These are phyloP conservation scores for Yarrowia porcina DNA, from an alignment of 805 yeast genomes.

Conservation along the genomic window DNA sequence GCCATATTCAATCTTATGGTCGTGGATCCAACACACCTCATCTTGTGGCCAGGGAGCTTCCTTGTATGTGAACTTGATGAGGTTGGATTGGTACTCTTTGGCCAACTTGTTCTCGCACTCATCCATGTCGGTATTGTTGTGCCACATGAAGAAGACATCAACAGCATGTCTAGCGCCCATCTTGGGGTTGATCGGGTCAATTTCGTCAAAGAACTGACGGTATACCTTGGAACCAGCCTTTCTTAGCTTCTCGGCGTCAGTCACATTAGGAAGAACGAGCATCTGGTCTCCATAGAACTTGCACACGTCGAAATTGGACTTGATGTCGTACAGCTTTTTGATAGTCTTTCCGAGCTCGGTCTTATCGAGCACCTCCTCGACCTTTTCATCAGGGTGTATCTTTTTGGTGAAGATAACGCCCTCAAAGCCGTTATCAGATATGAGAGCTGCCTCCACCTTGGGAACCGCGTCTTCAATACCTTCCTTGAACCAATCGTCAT, in stretches of 20 bases:
- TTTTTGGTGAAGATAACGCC: conserved; percentile 7
- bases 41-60: conserved; percentile 35
- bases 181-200: conserved; percentile 34
- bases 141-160: conserved; percentile 37
- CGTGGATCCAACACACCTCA: conserved; percentile 20
- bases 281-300: conserved; percentile 17
- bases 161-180: conserved; percentile 40
- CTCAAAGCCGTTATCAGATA: neutral
- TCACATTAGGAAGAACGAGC: neutral
- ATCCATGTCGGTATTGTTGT: conserved; percentile 32
- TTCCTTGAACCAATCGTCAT: conserved; percentile 3
- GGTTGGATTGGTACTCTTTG: conserved; percentile 32
- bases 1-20: conserved; percentile 4
- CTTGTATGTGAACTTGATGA: conserved; percentile 34
- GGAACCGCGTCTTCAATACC: neutral
- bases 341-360: neutral
- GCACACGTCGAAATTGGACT: neutral
- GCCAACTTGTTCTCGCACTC: conserved; percentile 28
- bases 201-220: conserved; percentile 37
- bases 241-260: neutral
- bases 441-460: neutral
- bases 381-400: neutral
- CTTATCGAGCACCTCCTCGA: conserved; percentile 1
- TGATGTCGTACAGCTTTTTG: conserved; percentile 7
- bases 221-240: conserved; percentile 29